These are phyloP conservation scores for Xylaria cubensis DNA, from an alignment of 495 filamentous ascomycete genomes.

Conservation along the genomic window DNA sequence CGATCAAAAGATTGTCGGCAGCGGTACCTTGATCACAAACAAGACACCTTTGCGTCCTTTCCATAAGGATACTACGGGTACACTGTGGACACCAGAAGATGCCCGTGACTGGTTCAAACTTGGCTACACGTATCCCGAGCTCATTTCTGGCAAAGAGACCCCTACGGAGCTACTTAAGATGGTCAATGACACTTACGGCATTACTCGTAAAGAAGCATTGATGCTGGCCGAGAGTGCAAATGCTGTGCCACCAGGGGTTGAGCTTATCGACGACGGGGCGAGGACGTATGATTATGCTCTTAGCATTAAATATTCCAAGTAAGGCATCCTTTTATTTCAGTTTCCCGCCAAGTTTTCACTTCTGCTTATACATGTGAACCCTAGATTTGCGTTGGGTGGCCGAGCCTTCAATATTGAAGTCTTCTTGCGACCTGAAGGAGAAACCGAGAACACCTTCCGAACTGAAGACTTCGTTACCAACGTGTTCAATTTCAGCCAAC, in stretches of 20 bases:
- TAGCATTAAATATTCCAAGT: slow-evolving; percentile 24
- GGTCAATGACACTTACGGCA: slow-evolving; percentile 51
- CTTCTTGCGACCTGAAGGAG: slow-evolving; percentile 19
- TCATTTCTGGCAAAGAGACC: slow-evolving; percentile 34
- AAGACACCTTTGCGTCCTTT: slow-evolving; percentile 40
- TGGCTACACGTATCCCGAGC: slow-evolving; percentile 45
- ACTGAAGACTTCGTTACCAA: slow-evolving; percentile 19
- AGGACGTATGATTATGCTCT: slow-evolving; percentile 11
- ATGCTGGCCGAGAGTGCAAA: slow-evolving; percentile 5
- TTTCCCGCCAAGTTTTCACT: neutral
- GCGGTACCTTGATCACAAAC: slow-evolving; percentile 15
- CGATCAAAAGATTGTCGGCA: slow-evolving; percentile 27
- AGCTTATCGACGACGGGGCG: slow-evolving; percentile 13
- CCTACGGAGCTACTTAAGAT: slow-evolving; percentile 49
- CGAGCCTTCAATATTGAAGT: slow-evolving; percentile 21
- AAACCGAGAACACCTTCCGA: slow-evolving; percentile 8
- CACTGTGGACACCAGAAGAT: slow-evolving; percentile 30
- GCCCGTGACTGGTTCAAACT: slow-evolving; percentile 31
- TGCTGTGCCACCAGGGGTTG: neutral
- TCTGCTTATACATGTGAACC: neutral
- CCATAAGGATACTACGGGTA: slow-evolving; percentile 27
- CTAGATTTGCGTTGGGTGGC: slow-evolving; percentile 25
- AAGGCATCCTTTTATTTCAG: neutral
- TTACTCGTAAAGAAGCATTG: slow-evolving; percentile 53
- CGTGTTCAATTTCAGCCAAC: slow-evolving; percentile 21